Percentiles rank a stretch among this genome's conserved stretches.
These are phyloP conservation scores for Cryptosporidium muris DNA, from an alignment of 169 alveolate species.

Conservation along the genomic window DNA sequence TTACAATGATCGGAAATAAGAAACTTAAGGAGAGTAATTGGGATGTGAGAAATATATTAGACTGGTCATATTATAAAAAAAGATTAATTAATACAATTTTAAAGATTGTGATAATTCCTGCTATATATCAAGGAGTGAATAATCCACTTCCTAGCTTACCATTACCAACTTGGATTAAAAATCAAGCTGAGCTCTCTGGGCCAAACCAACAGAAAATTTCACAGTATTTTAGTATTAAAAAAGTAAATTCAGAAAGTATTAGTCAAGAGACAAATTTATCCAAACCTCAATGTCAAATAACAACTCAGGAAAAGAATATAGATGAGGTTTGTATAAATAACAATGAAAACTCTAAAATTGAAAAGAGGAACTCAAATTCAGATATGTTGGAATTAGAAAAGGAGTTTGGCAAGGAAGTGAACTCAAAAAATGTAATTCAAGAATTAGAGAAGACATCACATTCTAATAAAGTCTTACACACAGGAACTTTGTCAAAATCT, in stretches of 20 bases:
- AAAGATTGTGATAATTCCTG: constrained; percentile 94
- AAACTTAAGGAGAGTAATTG: constrained; percentile 24
- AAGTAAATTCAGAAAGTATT: neutral
- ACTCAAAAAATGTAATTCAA: no score
- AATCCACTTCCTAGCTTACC: constrained; percentile 93
- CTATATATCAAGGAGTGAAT: constrained; percentile 91
- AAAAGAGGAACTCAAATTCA: neutral
- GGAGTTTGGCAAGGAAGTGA: no score
- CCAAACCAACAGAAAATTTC: constrained; percentile 68
- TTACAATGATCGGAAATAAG: neutral
- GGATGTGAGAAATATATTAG: constrained; percentile 91
- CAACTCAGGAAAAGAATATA: neutral
- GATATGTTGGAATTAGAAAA: no score
- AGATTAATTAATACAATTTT: constrained; percentile 91
- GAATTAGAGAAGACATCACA: no score
- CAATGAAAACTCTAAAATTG: neutral
- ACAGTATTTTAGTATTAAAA: constrained; percentile 17
- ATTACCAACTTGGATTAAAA: constrained; percentile 91
- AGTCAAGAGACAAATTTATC: neutral
- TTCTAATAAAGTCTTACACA: no score
- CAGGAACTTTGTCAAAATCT: constrained; percentile 3
- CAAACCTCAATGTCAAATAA: neutral
- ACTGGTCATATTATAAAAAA: constrained; percentile 96
- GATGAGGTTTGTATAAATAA: no score
- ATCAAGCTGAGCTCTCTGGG: constrained; percentile 38